Conservation (phyloP, 148 eudicot genomes). For the Fagopyrum homotropicum region DNA sequence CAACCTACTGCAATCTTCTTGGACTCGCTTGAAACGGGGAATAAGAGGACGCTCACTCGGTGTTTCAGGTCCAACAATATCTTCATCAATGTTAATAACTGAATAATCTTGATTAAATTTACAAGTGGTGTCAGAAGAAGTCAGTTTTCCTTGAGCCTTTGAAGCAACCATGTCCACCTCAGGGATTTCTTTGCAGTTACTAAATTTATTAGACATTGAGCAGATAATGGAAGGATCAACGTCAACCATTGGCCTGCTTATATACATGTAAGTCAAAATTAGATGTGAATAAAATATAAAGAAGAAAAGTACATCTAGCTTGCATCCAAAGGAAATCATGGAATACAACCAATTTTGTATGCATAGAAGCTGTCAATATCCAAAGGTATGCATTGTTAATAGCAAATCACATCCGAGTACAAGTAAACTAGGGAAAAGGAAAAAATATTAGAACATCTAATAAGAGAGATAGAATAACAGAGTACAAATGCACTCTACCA, state of each 20-base stretch:
- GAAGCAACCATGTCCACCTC: conserved; percentile 18
- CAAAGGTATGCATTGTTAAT: not conserved
- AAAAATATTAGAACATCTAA: not conserved
- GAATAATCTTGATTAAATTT: conserved; percentile 16
- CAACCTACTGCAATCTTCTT: conserved; percentile 43
- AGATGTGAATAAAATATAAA: not conserved
- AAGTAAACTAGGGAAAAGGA: not conserved
- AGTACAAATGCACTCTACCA: not conserved
- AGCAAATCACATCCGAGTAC: not conserved
- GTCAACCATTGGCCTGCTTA: conserved; percentile 41
- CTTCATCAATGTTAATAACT: conserved; percentile 26
- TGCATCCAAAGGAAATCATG: not conserved
- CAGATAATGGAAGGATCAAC: conserved; percentile 19
- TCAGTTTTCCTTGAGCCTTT: conserved; percentile 16
- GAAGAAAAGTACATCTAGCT: not conserved
- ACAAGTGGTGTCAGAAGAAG: conserved; percentile 17
- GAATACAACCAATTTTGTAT: not conserved
- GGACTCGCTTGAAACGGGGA: conserved; percentile 73
- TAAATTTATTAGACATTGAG: conserved; percentile 32
- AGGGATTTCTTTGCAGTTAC: conserved; percentile 26
- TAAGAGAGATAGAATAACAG: not conserved
- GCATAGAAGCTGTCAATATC: not conserved
- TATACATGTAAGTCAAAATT: not conserved
- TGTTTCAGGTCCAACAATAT: conserved; percentile 56
- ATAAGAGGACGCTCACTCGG: conserved; percentile 63